Conservation (phyloP, 2,329 filamentous ascomycete species). For the Aureobasidium sp. region DNA sequence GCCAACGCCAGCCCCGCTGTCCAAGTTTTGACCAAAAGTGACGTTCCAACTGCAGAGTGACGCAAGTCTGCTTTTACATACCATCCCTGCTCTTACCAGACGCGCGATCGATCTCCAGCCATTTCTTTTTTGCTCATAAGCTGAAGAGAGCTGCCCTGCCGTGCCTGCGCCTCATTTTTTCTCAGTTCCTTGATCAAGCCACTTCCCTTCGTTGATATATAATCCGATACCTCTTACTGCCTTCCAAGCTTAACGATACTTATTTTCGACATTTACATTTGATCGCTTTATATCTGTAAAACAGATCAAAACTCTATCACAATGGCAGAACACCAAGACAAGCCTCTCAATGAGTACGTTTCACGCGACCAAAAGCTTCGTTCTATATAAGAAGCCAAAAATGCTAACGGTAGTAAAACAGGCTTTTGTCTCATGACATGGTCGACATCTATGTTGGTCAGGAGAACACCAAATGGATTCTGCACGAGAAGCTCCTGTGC, state of each 20-base stretch:
- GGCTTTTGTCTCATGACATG: constrained; percentile 45
- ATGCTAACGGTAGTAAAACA: constrained; percentile 22
- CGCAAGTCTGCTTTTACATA: background rate
- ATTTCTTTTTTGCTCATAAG: background rate
- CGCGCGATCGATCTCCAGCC: background rate
- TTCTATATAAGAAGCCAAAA: background rate
- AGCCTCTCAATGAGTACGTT: constrained; percentile 35
- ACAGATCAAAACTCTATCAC: background rate
- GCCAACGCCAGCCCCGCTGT: background rate
- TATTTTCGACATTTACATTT: background rate
- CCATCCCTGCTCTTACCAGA: background rate
- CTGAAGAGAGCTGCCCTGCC: background rate
- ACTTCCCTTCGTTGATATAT: background rate
- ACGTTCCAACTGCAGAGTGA: background rate
- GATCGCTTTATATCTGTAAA: background rate
- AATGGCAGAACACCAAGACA: constrained; percentile 22
- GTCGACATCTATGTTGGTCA: constrained; percentile 48
- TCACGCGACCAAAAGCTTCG: background rate
- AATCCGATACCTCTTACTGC: background rate
- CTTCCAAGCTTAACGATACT: background rate
- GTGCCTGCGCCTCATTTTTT: constrained; percentile 3
- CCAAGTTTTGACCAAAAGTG: background rate
- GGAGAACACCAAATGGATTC: constrained; percentile 46
- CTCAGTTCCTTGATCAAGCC: background rate
- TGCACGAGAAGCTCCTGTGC: constrained; percentile 49